Conservation (phyloP, 345 rosid genomes). For the Diplotaxis tenuifolia region DNA sequence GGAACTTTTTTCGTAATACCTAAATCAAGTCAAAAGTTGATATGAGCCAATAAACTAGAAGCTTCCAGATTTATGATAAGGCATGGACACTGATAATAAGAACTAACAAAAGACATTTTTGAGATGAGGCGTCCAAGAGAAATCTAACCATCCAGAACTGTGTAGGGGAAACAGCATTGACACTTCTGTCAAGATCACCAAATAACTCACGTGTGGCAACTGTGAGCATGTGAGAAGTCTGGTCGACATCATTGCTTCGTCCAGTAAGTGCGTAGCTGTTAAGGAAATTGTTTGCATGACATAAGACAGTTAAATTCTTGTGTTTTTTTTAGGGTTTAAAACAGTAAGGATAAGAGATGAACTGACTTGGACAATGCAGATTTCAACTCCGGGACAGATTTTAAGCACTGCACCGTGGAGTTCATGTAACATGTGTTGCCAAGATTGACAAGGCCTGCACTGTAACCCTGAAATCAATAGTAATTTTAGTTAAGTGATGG, state of each 20-base stretch:
- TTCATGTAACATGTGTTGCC: constrained; percentile 99
- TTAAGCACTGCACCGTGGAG: constrained; percentile 90
- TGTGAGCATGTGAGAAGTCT: constrained; percentile 87
- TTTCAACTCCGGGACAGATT: constrained; percentile 97
- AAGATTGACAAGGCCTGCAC: constrained; percentile 87
- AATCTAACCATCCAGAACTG: constrained; percentile 90
- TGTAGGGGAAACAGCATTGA: constrained; percentile 85
- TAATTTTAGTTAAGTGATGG: neutral
- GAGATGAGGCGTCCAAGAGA: neutral
- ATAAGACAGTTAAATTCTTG: neutral
- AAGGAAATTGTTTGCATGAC: constrained; percentile 21
- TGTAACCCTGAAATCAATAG: constrained; percentile 65
- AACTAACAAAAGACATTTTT: constrained; percentile 8
- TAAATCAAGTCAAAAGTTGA: constrained; percentile 34
- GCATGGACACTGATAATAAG: neutral
- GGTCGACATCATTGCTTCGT: constrained; percentile 76
- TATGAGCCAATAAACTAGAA: neutral
- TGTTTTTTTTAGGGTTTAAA: neutral
- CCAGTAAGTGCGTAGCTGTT: constrained; percentile 63
- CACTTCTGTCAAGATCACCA: constrained; percentile 82
- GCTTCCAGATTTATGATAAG: neutral
- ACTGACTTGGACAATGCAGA: constrained; percentile 67
- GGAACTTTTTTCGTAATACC: constrained; percentile 83
- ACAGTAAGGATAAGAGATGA: neutral
- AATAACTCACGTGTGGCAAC: constrained; percentile 92